Conservation (phyloP, 169 alveolate genomes). For the Plasmodium reichenowi region DNA sequence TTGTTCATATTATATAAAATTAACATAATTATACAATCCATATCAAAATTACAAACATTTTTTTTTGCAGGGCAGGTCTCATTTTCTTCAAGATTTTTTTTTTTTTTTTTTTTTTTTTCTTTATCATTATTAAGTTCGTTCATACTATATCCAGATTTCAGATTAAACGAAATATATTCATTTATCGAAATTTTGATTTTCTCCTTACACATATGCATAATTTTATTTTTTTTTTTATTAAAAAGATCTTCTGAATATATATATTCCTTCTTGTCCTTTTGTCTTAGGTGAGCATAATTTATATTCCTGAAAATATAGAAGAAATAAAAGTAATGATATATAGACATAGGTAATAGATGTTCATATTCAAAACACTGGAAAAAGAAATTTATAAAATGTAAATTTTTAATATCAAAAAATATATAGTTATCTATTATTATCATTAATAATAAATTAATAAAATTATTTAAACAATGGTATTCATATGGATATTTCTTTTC, state of each 20-base stretch:
- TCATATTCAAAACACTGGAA: constrained; percentile 30
- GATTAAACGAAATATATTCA: neutral
- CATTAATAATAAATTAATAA: constrained; percentile 26
- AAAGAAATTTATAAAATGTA: constrained; percentile 42
- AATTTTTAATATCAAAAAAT: constrained; percentile 52
- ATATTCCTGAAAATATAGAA: constrained; percentile 21
- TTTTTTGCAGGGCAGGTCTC: neutral
- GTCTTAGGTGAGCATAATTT: constrained; percentile 33
- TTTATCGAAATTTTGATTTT: constrained; percentile 11
- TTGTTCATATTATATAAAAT: constrained; percentile 16
- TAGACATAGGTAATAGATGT: constrained; percentile 18
- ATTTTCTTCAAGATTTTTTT: no score
- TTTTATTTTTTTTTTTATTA: constrained; percentile 26
- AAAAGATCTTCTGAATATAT: constrained; percentile 46
- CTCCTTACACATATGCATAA: constrained; percentile 8
- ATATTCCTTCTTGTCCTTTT: constrained; percentile 32
- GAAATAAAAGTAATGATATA: constrained; percentile 53
- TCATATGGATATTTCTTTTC: constrained; percentile 17
- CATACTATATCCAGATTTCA: neutral
- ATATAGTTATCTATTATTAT: constrained; percentile 39
- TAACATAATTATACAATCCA: constrained; percentile 34
- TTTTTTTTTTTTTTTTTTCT: neutral
- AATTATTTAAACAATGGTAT: constrained; percentile 6
- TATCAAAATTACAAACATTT: neutral
- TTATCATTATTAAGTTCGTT: neutral